Evolutionary conservation across 257 asterid genomes (phyloP).

Genomic region (Solanum chiquidenum): DNA sequence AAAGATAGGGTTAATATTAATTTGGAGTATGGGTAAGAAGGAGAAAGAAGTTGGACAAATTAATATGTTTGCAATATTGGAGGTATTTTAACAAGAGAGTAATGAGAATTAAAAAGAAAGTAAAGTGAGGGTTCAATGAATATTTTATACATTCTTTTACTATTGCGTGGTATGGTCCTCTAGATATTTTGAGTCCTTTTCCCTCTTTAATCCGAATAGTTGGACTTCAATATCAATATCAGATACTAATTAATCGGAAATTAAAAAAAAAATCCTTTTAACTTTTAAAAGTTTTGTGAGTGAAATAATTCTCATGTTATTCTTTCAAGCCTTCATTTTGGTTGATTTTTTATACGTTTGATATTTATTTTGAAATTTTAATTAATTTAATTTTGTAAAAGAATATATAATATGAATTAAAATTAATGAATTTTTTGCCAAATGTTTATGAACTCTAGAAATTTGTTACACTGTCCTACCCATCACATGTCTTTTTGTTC

Average conservation of each 20-base stretch:
- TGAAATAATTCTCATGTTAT: background rate
- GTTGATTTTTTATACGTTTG: background rate
- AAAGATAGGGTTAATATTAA: background rate
- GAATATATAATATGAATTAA: background rate
- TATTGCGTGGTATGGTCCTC: background rate
- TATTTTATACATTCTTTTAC: background rate
- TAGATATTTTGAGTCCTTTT: conserved; percentile 1
- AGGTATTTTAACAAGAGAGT: background rate
- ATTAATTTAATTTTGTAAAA: background rate
- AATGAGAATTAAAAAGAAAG: background rate
- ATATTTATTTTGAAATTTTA: background rate
- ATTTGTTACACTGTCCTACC: background rate
- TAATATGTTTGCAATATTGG: background rate
- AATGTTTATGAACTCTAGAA: background rate
- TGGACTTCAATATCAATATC: too few species aligned
- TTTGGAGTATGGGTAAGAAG: background rate
- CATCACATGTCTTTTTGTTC: background rate
- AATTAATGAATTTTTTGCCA: background rate
- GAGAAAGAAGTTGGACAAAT: background rate
- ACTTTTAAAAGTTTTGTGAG: too few species aligned
- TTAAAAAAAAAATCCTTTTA: background rate
- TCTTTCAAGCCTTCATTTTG: background rate
- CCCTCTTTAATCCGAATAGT: background rate
- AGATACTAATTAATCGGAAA: too few species aligned
- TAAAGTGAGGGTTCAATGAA: background rate